phyloP scores from a whole-genome alignment of 306 rosid species.

The Biancaea sappan region DNA sequence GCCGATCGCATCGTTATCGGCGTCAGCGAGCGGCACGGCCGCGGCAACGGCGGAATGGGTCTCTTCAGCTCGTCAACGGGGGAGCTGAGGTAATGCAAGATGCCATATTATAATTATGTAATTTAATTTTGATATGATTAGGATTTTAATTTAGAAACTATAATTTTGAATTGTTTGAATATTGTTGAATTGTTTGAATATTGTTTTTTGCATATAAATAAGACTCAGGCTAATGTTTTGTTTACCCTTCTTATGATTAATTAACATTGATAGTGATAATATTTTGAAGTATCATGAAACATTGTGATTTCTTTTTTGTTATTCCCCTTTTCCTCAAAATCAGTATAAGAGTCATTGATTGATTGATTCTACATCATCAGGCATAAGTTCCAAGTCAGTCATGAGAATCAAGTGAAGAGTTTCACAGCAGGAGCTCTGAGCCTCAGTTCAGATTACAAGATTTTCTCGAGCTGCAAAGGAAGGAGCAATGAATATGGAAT shows the following conservation, averaged over 20 bases:
- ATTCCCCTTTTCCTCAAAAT: background rate
- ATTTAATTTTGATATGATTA: background rate
- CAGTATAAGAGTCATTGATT: background rate
- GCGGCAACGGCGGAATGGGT: slow-evolving; percentile 91
- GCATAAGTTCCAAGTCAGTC: slow-evolving; percentile 73
- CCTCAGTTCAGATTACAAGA: slow-evolving; percentile 70
- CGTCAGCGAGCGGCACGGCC: slow-evolving; percentile 74
- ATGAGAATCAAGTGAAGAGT: slow-evolving; percentile 80
- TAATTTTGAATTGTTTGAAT: background rate
- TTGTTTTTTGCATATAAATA: no score
- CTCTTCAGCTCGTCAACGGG: slow-evolving; percentile 69
- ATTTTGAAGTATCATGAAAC: background rate
- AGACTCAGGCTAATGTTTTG: no score
- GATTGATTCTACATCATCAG: background rate
- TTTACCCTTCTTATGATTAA: background rate
- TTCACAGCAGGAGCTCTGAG: slow-evolving; percentile 94
- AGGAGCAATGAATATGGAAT: slow-evolving; percentile 91
- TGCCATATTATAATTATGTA: background rate
- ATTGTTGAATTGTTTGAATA: background rate
- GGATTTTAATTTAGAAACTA: background rate
- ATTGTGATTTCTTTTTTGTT: background rate
- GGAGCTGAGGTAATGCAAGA: slow-evolving; percentile 50
- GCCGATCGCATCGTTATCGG: slow-evolving; percentile 62
- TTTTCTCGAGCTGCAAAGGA: slow-evolving; percentile 87
- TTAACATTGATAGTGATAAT: background rate